Evolutionary conservation across 2,329 filamentous ascomycete species (phyloP).

Genomic region (Neonectria magnoliae): DNA sequence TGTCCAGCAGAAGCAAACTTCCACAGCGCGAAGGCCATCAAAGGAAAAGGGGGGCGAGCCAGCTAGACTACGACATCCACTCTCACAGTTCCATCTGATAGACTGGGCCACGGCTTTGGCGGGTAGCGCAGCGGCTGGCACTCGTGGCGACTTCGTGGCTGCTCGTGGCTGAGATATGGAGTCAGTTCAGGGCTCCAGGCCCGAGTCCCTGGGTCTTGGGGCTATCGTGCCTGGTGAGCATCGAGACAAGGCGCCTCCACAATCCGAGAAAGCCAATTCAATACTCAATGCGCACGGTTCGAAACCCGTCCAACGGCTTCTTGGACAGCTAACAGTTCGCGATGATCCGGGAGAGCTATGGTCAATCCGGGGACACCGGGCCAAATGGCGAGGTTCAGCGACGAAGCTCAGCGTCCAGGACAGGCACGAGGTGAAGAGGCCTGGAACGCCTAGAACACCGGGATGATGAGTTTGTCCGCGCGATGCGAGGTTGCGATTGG

Average conservation of each 20-base stretch:
- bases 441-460: background rate
- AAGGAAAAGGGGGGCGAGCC: constrained; percentile 28
- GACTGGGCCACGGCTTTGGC: constrained; percentile 37
- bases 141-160: constrained; percentile 34
- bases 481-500: constrained; percentile 48
- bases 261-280: background rate
- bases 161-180: constrained; percentile 10
- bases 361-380: constrained; percentile 14
- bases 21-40: background rate
- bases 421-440: constrained; percentile 1
- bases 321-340: background rate
- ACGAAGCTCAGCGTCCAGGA: background rate
- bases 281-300: constrained; percentile 1
- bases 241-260: constrained; percentile 26
- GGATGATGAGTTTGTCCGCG: constrained; percentile 37
- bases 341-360: background rate
- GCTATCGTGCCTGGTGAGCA: constrained; percentile 27
- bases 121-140: constrained; percentile 39
- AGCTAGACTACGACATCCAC: constrained; percentile 27
- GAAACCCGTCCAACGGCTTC: constrained; percentile 8
- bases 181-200: constrained; percentile 44
- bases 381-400: background rate
- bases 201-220: constrained; percentile 37
- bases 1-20: background rate
- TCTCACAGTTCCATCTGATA: constrained; percentile 29